Conservation (phyloP, 192 early-diverging fungal genomes). For the Chytriomyces confervae region DNA sequence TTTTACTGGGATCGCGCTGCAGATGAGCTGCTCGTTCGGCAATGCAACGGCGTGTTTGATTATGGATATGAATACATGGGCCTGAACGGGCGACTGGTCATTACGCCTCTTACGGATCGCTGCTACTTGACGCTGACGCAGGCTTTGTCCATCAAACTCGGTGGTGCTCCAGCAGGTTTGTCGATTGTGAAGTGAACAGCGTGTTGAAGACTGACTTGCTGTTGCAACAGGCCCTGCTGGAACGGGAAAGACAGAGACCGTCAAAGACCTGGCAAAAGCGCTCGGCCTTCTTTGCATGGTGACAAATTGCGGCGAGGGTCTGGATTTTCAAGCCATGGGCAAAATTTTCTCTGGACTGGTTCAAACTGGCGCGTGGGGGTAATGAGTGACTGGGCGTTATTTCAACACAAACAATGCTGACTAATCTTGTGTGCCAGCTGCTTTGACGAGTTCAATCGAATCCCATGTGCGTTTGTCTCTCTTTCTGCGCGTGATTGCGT, state of each 20-base stretch:
- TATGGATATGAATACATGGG: constrained; percentile 73
- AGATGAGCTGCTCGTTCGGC: constrained; percentile 57
- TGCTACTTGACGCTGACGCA: constrained; percentile 66
- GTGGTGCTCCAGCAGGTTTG: constrained; percentile 62
- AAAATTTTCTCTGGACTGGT: constrained; percentile 69
- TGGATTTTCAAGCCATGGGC: constrained; percentile 70
- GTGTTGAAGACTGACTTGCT: background rate
- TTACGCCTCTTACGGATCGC: constrained; percentile 65
- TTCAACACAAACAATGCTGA: background rate
- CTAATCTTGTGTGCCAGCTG: constrained; percentile 24
- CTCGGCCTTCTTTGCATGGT: constrained; percentile 66
- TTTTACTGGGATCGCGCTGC: constrained; percentile 63
- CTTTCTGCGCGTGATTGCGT: background rate
- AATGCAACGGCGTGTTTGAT: constrained; percentile 65
- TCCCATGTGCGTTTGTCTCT: constrained; percentile 43
- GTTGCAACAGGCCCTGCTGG: constrained; percentile 49
- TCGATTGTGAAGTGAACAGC: background rate
- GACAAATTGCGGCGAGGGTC: constrained; percentile 67
- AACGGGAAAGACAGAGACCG: constrained; percentile 69
- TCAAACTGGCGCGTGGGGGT: constrained; percentile 67
- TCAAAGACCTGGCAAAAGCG: constrained; percentile 68
- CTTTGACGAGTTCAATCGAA: constrained; percentile 71
- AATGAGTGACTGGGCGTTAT: background rate
- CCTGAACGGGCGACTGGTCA: constrained; percentile 62
- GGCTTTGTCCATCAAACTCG: constrained; percentile 65